These are phyloP conservation scores for Phytophthora podocarpi DNA, from an alignment of 352 stramenopile genomes.

Conservation along the genomic window DNA sequence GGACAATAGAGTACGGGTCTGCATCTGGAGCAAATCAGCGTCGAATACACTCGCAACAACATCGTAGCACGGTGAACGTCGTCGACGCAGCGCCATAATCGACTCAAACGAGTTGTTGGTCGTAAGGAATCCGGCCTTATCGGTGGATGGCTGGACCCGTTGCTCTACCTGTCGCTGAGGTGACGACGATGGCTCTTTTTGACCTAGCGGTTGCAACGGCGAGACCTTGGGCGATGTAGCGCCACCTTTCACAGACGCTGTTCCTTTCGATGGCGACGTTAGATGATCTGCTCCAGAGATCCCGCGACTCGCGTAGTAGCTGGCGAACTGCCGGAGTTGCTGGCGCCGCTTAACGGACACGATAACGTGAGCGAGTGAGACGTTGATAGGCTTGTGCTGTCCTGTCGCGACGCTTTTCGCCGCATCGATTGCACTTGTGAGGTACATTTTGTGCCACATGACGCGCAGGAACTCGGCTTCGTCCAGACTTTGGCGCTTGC, in stretches of 20 bases:
- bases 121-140: background rate
- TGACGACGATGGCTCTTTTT: background rate
- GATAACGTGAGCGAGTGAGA: conserved; percentile 70
- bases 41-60: conserved; percentile 50
- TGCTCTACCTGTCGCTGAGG: too few species aligned
- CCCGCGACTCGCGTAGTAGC: conserved; percentile 68
- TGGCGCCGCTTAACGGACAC: conserved; percentile 70
- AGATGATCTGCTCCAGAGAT: conserved; percentile 67
- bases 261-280: conserved; percentile 14
- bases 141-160: background rate
- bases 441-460: conserved; percentile 74
- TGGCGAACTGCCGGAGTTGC: conserved; percentile 71
- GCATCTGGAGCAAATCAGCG: conserved; percentile 14
- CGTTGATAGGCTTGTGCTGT: conserved; percentile 42
- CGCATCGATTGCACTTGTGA: conserved; percentile 47
- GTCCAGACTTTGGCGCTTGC: conserved; percentile 46
- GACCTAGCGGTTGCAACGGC: background rate
- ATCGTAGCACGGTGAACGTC: conserved; percentile 25
- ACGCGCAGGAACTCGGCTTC: conserved; percentile 68
- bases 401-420: conserved; percentile 12
- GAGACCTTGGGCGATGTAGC: background rate
- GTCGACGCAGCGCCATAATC: conserved; percentile 23
- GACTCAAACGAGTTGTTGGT: conserved; percentile 1
- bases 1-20: conserved; percentile 20
- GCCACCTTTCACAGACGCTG: background rate